Percentiles rank a stretch among this genome's conserved stretches.
phyloP scores from a whole-genome alignment of 495 filamentous ascomycete genomes.

The Aspergillus mulundensis region DNA sequence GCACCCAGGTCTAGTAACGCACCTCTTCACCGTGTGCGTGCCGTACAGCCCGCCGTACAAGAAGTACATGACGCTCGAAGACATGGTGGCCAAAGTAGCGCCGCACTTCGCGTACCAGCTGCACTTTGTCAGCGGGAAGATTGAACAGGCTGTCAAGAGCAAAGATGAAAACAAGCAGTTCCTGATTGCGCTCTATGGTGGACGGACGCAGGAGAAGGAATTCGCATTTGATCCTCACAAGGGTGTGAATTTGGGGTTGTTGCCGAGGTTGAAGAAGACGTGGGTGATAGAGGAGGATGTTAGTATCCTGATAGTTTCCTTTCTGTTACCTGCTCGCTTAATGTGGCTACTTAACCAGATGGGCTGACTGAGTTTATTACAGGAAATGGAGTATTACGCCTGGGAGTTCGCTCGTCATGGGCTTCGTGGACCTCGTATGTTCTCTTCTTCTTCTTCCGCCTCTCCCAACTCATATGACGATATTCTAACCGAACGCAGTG shows the following conservation, averaged over 20 bases:
- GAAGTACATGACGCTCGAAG: constrained; percentile 46
- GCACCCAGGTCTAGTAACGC: constrained; percentile 65
- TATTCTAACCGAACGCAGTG: constrained; percentile 32
- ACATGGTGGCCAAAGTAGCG: constrained; percentile 50
- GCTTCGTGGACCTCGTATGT: constrained; percentile 67
- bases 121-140: constrained; percentile 62
- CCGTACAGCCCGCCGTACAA: constrained; percentile 56
- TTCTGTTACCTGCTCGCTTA: not conserved
- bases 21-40: constrained; percentile 76
- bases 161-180: constrained; percentile 61
- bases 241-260: constrained; percentile 54
- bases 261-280: constrained; percentile 46
- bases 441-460: not conserved
- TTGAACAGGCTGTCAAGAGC: constrained; percentile 55
- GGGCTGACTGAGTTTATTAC: not conserved
- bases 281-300: constrained; percentile 59
- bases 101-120: constrained; percentile 85
- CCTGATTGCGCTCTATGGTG: constrained; percentile 66
- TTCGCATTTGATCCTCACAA: constrained; percentile 47
- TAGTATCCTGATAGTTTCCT: constrained; percentile 13
- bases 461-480: not conserved
- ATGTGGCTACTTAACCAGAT: too few species aligned
- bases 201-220: constrained; percentile 50
- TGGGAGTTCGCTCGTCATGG: constrained; percentile 66
- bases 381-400: constrained; percentile 75